Percentiles rank a stretch among this genome's conserved stretches.
phyloP scores from a whole-genome alignment of 164 flowering plant genomes.

The Brasenia schreberi region DNA sequence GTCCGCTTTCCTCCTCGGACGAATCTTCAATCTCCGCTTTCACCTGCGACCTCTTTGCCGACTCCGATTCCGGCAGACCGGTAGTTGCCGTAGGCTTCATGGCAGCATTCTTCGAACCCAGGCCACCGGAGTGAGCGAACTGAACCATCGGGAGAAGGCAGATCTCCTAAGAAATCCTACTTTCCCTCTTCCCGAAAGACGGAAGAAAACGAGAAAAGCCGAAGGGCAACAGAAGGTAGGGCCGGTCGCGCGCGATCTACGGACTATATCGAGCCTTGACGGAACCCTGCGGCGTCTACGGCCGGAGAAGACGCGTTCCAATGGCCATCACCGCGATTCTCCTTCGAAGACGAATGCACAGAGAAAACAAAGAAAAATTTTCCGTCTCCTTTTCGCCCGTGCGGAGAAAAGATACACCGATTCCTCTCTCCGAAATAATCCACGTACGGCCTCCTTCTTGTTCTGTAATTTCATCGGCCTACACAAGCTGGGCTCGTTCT shows the following conservation, averaged over 20 bases:
- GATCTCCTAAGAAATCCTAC: background rate
- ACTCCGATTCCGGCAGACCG: background rate
- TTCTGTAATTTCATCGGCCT: no score
- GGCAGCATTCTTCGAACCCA: background rate
- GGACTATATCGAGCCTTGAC: background rate
- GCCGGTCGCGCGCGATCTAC: background rate
- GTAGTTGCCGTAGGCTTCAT: background rate
- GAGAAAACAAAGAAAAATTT: no score
- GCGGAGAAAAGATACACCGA: no score
- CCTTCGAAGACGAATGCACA: no score
- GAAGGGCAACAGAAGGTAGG: background rate
- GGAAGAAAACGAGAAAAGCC: background rate
- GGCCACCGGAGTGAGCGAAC: background rate
- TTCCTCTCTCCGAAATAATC: no score
- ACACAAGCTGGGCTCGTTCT: no score
- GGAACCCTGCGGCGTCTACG: background rate
- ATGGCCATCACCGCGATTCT: no score
- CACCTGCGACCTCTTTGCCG: background rate
- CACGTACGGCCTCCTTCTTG: no score
- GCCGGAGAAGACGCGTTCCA: background rate
- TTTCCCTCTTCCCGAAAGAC: background rate
- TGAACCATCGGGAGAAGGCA: background rate
- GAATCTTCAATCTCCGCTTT: background rate
- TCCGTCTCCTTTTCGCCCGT: no score
- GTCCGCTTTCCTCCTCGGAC: background rate